Base-by-base conservation (phyloP, 2,329 filamentous ascomycete genomes). In the Neonectria hederae region DNA sequence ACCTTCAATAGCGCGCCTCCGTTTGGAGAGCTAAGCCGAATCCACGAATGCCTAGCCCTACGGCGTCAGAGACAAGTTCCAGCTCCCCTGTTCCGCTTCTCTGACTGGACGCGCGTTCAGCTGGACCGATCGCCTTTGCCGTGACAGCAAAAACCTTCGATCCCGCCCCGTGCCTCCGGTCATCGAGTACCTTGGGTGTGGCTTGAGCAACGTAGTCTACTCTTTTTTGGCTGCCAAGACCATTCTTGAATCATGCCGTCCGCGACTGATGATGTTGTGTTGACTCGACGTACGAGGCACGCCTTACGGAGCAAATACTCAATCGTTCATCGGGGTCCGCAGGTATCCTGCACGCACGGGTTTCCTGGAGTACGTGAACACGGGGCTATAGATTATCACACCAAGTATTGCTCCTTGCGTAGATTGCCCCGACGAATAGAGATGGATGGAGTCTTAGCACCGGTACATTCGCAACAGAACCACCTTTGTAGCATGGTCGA, bases 71-170 rank as follows among this genome's bases (percentile, higher is more conserved):
- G 46, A 46, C 46, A 48, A 43, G 48, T 19, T 42, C 38, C 56
- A 38, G 35, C 35, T 38, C 42, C 40, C 53, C 57, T 14, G 35
- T 61, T 56, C 30, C 28, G 45, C 21, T 35, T 35, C 8, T 42
- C 38, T 45, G 46, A 19, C 45, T 43, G 52, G 28, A 64, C 62
- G 62, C 62, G 56, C 56, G 52, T 60, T 59, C 51, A 28, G 35
- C 42, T 35, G 21, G 35, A 28, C 40, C n/a, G 35, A 42, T 40
- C 54, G 42, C 45, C 45, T 52, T 45, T 49, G 32, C 22, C 45
- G n/a, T 62, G 59, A 57, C 59, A 57, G 28, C 59, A 43, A 54
- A 51, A 55, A 55, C 51, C n/a, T n/a, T 64, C 56, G 55, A 64
- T 60, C 57, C 53, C 56, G 55, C 49, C 35, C 48, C 51, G 51